Evolutionary conservation across 495 filamentous ascomycete genomes (phyloP), one percentile per base, ranked within the genome.

Genomic region (Ramalina intermedia): DNA sequence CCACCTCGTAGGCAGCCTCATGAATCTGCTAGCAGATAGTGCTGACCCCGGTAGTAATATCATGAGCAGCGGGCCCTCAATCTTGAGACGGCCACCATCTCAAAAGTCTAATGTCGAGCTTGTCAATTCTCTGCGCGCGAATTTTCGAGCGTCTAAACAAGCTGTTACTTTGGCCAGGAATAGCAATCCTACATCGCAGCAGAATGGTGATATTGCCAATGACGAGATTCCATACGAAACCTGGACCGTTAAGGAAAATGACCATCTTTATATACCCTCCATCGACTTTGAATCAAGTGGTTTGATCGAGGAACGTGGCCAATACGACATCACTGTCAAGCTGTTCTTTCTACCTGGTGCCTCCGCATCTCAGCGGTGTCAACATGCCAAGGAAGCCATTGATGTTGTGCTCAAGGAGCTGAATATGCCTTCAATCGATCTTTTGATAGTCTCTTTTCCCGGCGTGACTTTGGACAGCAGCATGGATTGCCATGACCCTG

Each of bases 281-380:
- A 76, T 85, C 47, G 78, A 87, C 60, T 85, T 84, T 69, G 65
- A 72, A n/a, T 62, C 70, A 33, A 74, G 78, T 14, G 80, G 82
- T 0, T 66, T 96, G 20, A 67, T 80, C 24, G 89, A 94, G 60
- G 85, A 91, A 55, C 72, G 80, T 5, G 66, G 72, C 47, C 78
- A 85, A 54, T 94, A 96, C 69, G 85, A 94, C 64, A 93, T 94
- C 61, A 96, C 89, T 1, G 79, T 86, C 38, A 96, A 96, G 61
- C 67, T 96, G 18, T 96, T 96, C 74, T 93, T 90, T 62, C 73
- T 94, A 16, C 85, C 87, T 3, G 74, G 73, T 24, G 76, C 84
- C 16, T 70, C 79, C 11, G 68, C 75, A 0, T 68, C 67, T 23
- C 65, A 76, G 46, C 74, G 88, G 49, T 69, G 69, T 51, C 66